A percentile compares a stretch with the other conserved stretches of the same genome.
Evolutionary conservation across 1,284 basidiomycete genomes (phyloP).

Genomic region (Malassezia sympodialis): DNA sequence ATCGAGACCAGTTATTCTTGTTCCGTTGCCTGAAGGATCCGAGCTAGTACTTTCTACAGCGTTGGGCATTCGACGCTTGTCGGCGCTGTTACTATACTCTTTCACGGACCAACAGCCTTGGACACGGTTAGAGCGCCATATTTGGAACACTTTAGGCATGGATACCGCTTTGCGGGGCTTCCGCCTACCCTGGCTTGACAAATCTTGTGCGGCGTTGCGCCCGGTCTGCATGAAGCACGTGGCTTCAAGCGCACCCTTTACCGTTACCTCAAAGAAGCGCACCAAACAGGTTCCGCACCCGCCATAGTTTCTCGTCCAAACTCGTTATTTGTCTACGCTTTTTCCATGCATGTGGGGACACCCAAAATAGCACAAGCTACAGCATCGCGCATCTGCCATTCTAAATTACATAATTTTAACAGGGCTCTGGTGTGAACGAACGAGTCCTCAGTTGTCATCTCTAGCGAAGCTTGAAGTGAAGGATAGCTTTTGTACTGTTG

Average conservation of each 20-base stretch:
- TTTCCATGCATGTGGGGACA: background rate
- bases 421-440: background rate
- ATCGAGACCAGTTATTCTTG: constrained; percentile 7
- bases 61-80: constrained; percentile 10
- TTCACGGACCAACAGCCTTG: background rate
- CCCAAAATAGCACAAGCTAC: background rate
- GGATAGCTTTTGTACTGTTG: too few species aligned
- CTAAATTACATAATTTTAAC: background rate
- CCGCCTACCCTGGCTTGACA: constrained; percentile 10
- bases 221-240: constrained; percentile 10
- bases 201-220: background rate
- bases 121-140: background rate
- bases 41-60: constrained; percentile 16
- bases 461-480: too few species aligned
- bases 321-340: background rate
- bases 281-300: background rate
- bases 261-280: background rate
- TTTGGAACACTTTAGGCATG: background rate
- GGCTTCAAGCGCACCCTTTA: constrained; percentile 4
- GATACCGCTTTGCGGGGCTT: background rate
- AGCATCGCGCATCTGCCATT: background rate
- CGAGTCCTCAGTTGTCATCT: background rate
- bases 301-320: background rate
- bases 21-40: constrained; percentile 13
- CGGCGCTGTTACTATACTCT: constrained; percentile 3